Evolutionary conservation across 2,329 filamentous ascomycete species (phyloP).

Genomic region (Apiospora sp.): DNA sequence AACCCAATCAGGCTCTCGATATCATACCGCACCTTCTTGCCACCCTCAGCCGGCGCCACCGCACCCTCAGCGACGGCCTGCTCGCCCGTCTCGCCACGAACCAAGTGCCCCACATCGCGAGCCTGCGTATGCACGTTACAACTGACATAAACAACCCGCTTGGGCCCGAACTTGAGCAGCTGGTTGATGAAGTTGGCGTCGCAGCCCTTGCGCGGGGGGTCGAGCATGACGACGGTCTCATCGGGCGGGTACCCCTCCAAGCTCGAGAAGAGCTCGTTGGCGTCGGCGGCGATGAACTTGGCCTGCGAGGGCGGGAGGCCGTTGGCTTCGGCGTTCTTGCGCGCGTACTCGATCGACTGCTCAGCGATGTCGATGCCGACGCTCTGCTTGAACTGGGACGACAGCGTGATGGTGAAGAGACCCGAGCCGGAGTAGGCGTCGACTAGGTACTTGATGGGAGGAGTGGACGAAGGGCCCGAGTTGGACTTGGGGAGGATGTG

Average conservation of each 20-base stretch:
- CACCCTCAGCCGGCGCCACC: slow-evolving; percentile 42
- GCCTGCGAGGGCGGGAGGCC: slow-evolving; percentile 72
- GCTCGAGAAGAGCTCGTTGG: slow-evolving; percentile 79
- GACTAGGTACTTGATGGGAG: slow-evolving; percentile 82
- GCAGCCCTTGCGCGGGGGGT: slow-evolving; percentile 96
- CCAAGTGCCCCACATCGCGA: slow-evolving; percentile 86
- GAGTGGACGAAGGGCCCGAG: slow-evolving; percentile 38
- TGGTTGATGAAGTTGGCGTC: slow-evolving; percentile 85
- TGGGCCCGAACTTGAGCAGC: slow-evolving; percentile 78
- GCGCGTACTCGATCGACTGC: slow-evolving; percentile 80
- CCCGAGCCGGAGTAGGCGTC: slow-evolving; percentile 98
- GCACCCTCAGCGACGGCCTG: slow-evolving; percentile 42
- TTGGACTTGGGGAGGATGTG: slow-evolving; percentile 69
- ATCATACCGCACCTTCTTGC: slow-evolving; percentile 66
- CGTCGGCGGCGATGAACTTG: slow-evolving; percentile 89
- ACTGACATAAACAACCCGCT: slow-evolving; percentile 89
- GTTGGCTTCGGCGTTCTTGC: slow-evolving; percentile 81
- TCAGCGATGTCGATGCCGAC: slow-evolving; percentile 90
- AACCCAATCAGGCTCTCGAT: slow-evolving; percentile 93
- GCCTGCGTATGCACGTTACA: slow-evolving; percentile 99
- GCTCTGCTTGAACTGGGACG: slow-evolving; percentile 81
- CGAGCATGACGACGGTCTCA: slow-evolving; percentile 92
- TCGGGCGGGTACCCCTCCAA: slow-evolving; percentile 73
- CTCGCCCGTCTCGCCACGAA: slow-evolving; percentile 66
- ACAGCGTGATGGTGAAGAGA: slow-evolving; percentile 95